Evolutionary conservation across 2,329 filamentous ascomycete species (phyloP), one percentile per base, ranked within the genome.

Genomic region (Hymenoscyphus albidus): DNA sequence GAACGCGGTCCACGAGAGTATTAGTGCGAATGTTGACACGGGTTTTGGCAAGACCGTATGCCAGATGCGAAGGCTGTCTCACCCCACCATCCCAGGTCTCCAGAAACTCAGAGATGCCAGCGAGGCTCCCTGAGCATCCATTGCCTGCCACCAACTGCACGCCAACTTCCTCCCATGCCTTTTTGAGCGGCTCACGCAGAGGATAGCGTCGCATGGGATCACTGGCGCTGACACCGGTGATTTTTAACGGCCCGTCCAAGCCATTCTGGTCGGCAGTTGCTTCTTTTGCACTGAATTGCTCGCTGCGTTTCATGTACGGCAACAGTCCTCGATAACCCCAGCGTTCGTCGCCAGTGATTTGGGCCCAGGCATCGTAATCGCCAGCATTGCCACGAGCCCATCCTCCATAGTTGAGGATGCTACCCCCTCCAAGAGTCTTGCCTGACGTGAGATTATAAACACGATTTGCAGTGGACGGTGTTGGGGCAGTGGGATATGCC

Each of bases 321-420:
- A 80, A 73, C 44, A 83, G 76, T 2, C 77, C 77, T 2, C 80
- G 70, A 62, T 81, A 81, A 66, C 77, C 78, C 78, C 82, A 85
- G 2, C 75, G 71, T 0, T 77, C 62, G 60, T 83, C 80, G 1
- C 72, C 73, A 0, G 77, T 71, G 4, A 77, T 66, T n/a, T 73
- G 67, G 2, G 75, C 77, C 81, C 81, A 83, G 40, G 76, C 74
- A 51, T 83, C 77, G 67, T 79, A 83, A 66, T 82, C 81, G 3
- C 71, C 70, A 3, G 74, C 72, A 40, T 77, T 74, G 2, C 81
- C 81, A 32, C 81, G 78, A 9, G 77, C 78, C 75, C 80, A 81
- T 10, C 71, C 73, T 3, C 77, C 77, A 74, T 64, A 63, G 64
- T 82, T 81, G 35, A 78, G 76, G 1, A 75, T 73, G 57, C 57